A percentile compares a stretch with the other conserved stretches of the same genome.
Evolutionary conservation across 768 basidiomycete species (phyloP).

Genomic region (Xerocomellus intermedius): DNA sequence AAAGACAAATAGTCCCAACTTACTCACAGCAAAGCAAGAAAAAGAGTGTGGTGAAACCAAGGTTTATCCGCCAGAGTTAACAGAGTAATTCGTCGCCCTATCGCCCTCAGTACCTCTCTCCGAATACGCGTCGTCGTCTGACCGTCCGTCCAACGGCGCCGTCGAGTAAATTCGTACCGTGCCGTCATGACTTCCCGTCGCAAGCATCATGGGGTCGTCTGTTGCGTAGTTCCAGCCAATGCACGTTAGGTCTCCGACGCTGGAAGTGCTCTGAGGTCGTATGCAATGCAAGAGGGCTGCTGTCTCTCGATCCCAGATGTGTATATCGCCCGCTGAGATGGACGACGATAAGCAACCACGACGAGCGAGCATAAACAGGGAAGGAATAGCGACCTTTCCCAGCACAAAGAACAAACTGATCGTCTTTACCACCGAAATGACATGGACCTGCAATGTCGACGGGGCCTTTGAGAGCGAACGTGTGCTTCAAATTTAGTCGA

Average conservation of each 20-base stretch:
- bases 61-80: slow-evolving; percentile 28
- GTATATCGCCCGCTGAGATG: slow-evolving; percentile 68
- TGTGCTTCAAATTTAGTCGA: slow-evolving; percentile 51
- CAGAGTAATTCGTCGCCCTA: slow-evolving; percentile 23
- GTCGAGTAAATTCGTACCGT: slow-evolving; percentile 72
- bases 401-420: slow-evolving; percentile 75
- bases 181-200: slow-evolving; percentile 77
- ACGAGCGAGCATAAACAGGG: neutral
- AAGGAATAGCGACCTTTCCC: slow-evolving; percentile 54
- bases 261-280: slow-evolving; percentile 49
- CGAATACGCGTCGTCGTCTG: slow-evolving; percentile 26
- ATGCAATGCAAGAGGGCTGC: slow-evolving; percentile 70
- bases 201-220: slow-evolving; percentile 52
- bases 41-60: slow-evolving; percentile 4
- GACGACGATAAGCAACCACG: neutral
- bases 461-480: slow-evolving; percentile 64
- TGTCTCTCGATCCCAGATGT: slow-evolving; percentile 85
- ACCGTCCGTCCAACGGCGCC: slow-evolving; percentile 23
- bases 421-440: slow-evolving; percentile 78
- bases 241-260: slow-evolving; percentile 68
- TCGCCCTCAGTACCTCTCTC: slow-evolving; percentile 26
- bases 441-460: slow-evolving; percentile 80
- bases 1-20: slow-evolving; percentile 7
- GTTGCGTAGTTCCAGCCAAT: slow-evolving; percentile 76
- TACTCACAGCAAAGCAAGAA: neutral